Evolutionary conservation across 768 basidiomycete genomes (phyloP).

Genomic region (Amanita exitialis): DNA sequence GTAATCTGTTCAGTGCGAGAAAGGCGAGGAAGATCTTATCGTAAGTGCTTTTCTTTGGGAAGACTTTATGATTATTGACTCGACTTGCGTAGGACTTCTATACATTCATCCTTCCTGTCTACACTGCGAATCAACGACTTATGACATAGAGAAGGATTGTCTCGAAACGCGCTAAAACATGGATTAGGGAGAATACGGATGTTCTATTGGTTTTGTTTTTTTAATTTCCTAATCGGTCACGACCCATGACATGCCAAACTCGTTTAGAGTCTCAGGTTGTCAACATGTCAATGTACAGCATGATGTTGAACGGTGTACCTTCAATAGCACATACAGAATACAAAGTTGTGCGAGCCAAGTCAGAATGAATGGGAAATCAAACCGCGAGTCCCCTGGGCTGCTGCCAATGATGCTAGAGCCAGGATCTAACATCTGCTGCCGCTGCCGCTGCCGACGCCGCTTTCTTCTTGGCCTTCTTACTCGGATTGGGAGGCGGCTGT

Average conservation of each 20-base stretch:
- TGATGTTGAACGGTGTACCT: no score
- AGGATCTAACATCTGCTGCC: no score
- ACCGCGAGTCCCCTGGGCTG: no score
- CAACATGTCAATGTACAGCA: no score
- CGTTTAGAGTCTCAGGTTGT: no score
- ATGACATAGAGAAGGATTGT: background rate
- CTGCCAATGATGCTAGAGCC: no score
- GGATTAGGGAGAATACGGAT: background rate
- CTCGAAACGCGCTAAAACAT: background rate
- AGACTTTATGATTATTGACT: background rate
- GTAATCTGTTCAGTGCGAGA: background rate
- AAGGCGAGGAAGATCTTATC: background rate
- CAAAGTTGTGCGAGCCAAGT: no score
- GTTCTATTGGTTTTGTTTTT: no score
- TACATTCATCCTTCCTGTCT: background rate
- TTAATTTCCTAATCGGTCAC: no score
- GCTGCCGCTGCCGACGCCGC: background rate
- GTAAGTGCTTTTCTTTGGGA: background rate
- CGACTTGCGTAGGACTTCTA: background rate
- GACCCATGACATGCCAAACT: no score
- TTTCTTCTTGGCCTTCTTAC: background rate
- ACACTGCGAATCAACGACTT: background rate
- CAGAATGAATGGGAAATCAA: no score
- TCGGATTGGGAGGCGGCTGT: background rate
- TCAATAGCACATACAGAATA: no score